Conservation (phyloP, 305 asterid genomes). For the Rubia peregrina region DNA sequence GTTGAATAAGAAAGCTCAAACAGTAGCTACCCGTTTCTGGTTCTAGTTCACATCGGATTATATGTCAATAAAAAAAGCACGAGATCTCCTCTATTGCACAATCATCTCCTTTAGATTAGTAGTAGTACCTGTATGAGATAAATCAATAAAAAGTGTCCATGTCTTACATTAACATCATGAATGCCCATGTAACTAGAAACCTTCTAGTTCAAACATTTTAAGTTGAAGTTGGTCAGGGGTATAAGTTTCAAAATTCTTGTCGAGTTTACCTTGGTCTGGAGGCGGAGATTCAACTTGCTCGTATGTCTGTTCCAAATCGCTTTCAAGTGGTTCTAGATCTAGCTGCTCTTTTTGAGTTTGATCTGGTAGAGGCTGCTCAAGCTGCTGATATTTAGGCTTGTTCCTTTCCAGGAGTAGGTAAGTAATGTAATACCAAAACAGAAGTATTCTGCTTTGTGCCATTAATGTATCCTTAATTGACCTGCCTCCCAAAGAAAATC, state of each 20-base stretch:
- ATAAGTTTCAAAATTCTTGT: slow-evolving; percentile 57
- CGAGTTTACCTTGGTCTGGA: slow-evolving; percentile 70
- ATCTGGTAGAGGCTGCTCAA: slow-evolving; percentile 45
- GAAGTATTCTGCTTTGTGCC: slow-evolving; percentile 80
- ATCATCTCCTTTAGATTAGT: slow-evolving; percentile 40
- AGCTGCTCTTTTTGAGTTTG: slow-evolving; percentile 30
- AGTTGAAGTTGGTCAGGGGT: slow-evolving; percentile 70
- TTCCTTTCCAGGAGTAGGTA: slow-evolving; percentile 88
- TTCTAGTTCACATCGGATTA: slow-evolving; percentile 4
- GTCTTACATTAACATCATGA: slow-evolving; percentile 42
- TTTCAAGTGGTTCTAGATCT: slow-evolving; percentile 41
- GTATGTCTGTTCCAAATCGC: slow-evolving; percentile 36
- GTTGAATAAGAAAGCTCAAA: neutral
- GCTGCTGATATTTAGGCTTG: slow-evolving; percentile 81
- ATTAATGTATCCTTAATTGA: slow-evolving; percentile 56
- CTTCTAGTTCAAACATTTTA: slow-evolving; percentile 76
- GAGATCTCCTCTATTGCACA: slow-evolving; percentile 44
- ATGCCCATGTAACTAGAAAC: slow-evolving; percentile 63
- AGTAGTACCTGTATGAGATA: slow-evolving; percentile 85
- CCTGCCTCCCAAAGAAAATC: slow-evolving; percentile 81
- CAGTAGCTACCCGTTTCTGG: neutral
- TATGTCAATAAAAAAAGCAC: slow-evolving; percentile 18
- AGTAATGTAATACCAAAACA: slow-evolving; percentile 88
- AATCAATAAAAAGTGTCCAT: slow-evolving; percentile 53
- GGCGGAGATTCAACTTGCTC: slow-evolving; percentile 38